Evolutionary conservation across 371 early-diverging fungal species (phyloP).

Genomic region (Mortierella sp.): DNA sequence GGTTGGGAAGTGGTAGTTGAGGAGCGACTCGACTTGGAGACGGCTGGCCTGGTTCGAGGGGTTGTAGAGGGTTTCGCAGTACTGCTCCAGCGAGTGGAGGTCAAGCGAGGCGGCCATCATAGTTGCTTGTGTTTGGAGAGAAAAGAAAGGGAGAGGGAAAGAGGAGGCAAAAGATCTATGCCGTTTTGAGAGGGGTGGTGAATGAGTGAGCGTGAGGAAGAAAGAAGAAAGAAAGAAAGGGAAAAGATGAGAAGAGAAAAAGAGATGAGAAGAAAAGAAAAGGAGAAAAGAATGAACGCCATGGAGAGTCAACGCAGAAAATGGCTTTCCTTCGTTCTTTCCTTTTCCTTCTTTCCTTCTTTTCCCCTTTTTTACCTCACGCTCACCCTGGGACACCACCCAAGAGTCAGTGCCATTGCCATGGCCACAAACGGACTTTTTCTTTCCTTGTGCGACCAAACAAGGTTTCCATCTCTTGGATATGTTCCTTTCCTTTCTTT

Average conservation of each 20-base stretch:
- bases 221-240: background rate
- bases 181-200: background rate
- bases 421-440: background rate
- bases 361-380: background rate
- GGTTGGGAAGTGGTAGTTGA: constrained; percentile 88
- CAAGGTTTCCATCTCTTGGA: constrained; percentile 12
- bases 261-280: constrained; percentile 8
- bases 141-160: no score
- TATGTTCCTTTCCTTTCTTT: background rate
- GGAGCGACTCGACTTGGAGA: constrained; percentile 77
- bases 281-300: background rate
- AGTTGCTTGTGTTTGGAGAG: background rate
- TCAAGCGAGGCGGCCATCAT: constrained; percentile 58
- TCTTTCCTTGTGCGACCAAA: constrained; percentile 29
- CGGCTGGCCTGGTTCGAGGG: constrained; percentile 75
- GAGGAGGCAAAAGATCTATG: background rate
- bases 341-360: no score
- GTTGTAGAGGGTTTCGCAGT: constrained; percentile 72
- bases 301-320: no score
- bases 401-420: no score
- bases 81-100: constrained; percentile 59
- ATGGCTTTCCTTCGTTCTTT: no score
- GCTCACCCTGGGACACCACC: no score
- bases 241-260: constrained; percentile 10
- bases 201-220: background rate